Evolutionary conservation across 1,139 yeast genomes (phyloP).

Genomic region (Zygosaccharomyces sapae): DNA sequence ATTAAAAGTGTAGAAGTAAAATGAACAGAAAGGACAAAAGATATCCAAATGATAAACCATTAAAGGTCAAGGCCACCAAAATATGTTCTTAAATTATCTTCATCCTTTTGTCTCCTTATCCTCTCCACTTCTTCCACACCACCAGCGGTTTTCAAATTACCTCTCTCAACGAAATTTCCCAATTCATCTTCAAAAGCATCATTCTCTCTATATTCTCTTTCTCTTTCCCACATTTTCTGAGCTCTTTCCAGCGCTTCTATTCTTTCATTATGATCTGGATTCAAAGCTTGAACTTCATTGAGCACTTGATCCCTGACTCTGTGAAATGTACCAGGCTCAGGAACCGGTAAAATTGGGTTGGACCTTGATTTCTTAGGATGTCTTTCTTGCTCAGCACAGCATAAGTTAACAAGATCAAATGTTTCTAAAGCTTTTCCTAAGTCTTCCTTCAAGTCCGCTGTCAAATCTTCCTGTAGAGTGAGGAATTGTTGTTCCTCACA

Average conservation of each 20-base stretch:
- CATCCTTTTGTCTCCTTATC: slow-evolving; percentile 61
- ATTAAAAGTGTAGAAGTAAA: too few species aligned
- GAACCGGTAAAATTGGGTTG: slow-evolving; percentile 45
- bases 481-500: slow-evolving; percentile 93
- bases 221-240: slow-evolving; percentile 72
- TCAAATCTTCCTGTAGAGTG: slow-evolving; percentile 81
- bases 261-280: slow-evolving; percentile 80
- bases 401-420: slow-evolving; percentile 71
- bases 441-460: slow-evolving; percentile 77
- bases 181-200: slow-evolving; percentile 81
- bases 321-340: slow-evolving; percentile 66
- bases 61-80: slow-evolving; percentile 28
- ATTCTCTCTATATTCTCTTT: slow-evolving; percentile 52
- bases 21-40: too few species aligned
- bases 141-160: slow-evolving; percentile 72
- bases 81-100: slow-evolving; percentile 54
- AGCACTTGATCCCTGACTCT: slow-evolving; percentile 75
- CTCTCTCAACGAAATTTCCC: slow-evolving; percentile 78
- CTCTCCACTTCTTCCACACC: slow-evolving; percentile 86
- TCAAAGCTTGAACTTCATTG: slow-evolving; percentile 70
- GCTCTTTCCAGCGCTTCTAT: slow-evolving; percentile 87
- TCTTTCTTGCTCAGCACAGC: slow-evolving; percentile 71
- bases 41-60: slow-evolving; percentile 1
- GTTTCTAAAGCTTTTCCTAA: slow-evolving; percentile 76
- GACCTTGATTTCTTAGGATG: slow-evolving; percentile 39